Base-by-base conservation (phyloP, 2,329 filamentous ascomycete species). In the Daldinia eschscholtzii region DNA sequence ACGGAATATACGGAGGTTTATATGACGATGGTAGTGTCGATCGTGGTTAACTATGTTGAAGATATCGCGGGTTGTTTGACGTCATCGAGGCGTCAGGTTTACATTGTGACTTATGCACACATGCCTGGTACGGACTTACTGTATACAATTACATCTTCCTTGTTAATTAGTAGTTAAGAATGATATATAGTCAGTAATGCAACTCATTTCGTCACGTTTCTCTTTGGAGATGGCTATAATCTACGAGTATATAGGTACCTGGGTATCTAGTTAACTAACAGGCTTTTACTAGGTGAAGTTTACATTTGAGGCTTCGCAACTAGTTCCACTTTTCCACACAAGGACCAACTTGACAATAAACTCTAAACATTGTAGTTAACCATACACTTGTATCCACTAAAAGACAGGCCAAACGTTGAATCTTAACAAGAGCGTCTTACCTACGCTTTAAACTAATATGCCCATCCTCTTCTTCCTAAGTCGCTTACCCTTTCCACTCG, bases 1-100 rank as follows among this genome's bases (percentile, higher is more conserved):
- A 33, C 35, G 35, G 35, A 37, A 4, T 37, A 37, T 15, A 12
- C 35, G 13, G 13, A 39, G 35, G 3, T 39, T 39, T 39, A 39
- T 39, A 39, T 39, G 13, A 13, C n/a, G 10, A 15, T 6, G 20
- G 37, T 9, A 2, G 3, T 26, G 23, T 28, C 23, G 57, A 35
- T 52, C 57, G 39, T 28, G 13, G 39, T 23, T 33, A 53, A 20
- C 15, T 1, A 12, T 4, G 15, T 20, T 30, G 39, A 57, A 13
- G 55, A 23, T 2, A 30, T 30, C 46, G 46, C 28, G 33, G 23
- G n/a, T 30, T 18, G 30, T 15, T 57, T 59, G 60, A 56, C 53
- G 56, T 60, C 56, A 65, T 65, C 20, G 12, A 20, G 9, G 15
- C 39, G 62, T 65, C 62, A 60, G 35, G 50, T 37, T 55, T 35